phyloP scores from a whole-genome alignment of 23 red algal genomes.

The Gracilaria domingensis region DNA sequence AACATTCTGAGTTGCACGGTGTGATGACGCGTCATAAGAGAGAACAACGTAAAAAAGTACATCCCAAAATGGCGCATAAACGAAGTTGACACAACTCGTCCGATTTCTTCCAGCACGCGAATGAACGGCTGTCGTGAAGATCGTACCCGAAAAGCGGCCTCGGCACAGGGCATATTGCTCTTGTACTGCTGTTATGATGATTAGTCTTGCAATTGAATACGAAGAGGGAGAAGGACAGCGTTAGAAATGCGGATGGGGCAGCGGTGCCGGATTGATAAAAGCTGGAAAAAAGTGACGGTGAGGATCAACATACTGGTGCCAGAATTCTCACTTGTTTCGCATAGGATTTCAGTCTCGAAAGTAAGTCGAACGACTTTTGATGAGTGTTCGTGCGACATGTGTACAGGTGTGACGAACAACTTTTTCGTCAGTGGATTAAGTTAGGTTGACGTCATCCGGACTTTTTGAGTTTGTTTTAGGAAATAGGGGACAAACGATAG shows the following conservation, averaged over 20 bases:
- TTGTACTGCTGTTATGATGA: slow-evolving; percentile 76
- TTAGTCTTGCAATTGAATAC: slow-evolving; percentile 41
- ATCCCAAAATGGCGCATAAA: slow-evolving; percentile 79
- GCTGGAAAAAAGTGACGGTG: neutral
- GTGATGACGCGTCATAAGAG: slow-evolving; percentile 63
- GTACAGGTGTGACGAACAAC: slow-evolving; percentile 61
- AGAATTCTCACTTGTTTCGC: slow-evolving; percentile 24
- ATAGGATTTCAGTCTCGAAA: slow-evolving; percentile 61
- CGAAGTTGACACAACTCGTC: slow-evolving; percentile 80
- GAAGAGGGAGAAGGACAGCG: no score
- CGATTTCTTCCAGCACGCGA: slow-evolving; percentile 67
- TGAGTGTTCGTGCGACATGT: slow-evolving; percentile 71
- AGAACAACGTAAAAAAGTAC: slow-evolving; percentile 70
- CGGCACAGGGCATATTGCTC: slow-evolving; percentile 69
- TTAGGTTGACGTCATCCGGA: slow-evolving; percentile 54
- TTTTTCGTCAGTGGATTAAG: slow-evolving; percentile 62
- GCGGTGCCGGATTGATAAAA: no score
- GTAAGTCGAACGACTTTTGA: slow-evolving; percentile 76
- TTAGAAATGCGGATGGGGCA: no score
- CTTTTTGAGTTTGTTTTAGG: slow-evolving; percentile 15
- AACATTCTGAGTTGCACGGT: slow-evolving; percentile 46
- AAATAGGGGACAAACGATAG: slow-evolving; percentile 59
- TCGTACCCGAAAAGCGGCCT: slow-evolving; percentile 76
- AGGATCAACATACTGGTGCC: slow-evolving; percentile 72
- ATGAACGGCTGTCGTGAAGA: slow-evolving; percentile 69